Percentiles rank a stretch among this genome's conserved stretches.
phyloP scores from a whole-genome alignment of 352 stramenopile genomes.

The Phytophthora fragariaefolia region DNA sequence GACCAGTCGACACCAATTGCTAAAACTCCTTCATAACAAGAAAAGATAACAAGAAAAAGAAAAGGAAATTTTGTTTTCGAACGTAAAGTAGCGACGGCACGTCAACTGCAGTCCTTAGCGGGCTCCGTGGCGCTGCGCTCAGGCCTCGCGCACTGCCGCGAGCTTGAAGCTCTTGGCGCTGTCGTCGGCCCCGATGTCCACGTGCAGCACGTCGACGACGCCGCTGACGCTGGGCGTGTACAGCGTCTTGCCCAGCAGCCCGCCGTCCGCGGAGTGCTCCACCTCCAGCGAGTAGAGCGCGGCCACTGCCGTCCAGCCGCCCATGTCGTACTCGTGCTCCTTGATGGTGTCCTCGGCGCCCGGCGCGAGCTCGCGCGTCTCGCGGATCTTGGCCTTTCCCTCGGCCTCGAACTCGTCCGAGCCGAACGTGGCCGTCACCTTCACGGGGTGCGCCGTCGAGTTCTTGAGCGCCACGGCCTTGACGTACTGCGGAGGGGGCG shows the following conservation, averaged over 20 bases:
- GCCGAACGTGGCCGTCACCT: conserved; percentile 70
- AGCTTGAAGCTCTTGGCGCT: conserved; percentile 50
- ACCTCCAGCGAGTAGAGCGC: conserved; percentile 68
- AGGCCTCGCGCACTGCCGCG: conserved; percentile 48
- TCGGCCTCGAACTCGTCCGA: conserved; percentile 72
- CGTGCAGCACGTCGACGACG: conserved; percentile 67
- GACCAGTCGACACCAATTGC: conserved; percentile 25
- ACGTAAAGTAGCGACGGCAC: conserved; percentile 1
- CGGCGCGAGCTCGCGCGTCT: conserved; percentile 58
- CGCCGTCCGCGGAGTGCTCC: conserved; percentile 38
- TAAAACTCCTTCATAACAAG: conserved; percentile 32
- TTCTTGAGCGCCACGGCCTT: conserved; percentile 82
- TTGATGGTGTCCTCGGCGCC: conserved; percentile 45
- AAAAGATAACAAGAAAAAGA: conserved; percentile 26
- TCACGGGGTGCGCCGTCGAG: conserved; percentile 57
- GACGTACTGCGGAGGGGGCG: conserved; percentile 67
- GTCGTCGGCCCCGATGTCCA: conserved; percentile 58
- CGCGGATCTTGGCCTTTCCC: conserved; percentile 70
- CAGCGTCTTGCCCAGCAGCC: conserved; percentile 41
- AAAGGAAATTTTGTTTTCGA: conserved; percentile 39
- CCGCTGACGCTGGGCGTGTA: conserved; percentile 64
- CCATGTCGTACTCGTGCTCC: conserved; percentile 86
- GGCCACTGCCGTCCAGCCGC: conserved; percentile 67
- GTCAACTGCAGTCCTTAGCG: background rate
- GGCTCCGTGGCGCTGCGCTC: no score